Percentiles rank a stretch among this genome's conserved stretches.
Conservation (phyloP, 805 yeast species). For the Saturnispora besseyi region DNA sequence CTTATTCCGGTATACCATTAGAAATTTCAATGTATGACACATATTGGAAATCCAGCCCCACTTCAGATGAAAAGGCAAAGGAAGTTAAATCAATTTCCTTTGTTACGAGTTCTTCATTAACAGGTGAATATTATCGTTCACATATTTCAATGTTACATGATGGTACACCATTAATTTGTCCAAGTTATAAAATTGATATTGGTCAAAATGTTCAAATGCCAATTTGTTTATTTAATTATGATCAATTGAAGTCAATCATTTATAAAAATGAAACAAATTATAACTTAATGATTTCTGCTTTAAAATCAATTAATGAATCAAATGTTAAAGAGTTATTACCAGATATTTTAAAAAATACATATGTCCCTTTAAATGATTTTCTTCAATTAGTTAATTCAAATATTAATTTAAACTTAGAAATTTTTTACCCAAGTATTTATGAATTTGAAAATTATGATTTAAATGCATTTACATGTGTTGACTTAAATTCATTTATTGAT, state of each 20-base stretch:
- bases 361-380: slow-evolving; percentile 52
- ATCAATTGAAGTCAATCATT: slow-evolving; percentile 30
- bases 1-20: slow-evolving; percentile 75
- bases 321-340: slow-evolving; percentile 30
- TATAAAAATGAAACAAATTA: slow-evolving; percentile 15
- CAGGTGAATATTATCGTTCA: slow-evolving; percentile 68
- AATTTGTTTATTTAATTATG: slow-evolving; percentile 48
- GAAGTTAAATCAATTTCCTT: slow-evolving; percentile 42
- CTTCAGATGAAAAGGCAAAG: slow-evolving; percentile 16
- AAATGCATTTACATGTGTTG: slow-evolving; percentile 17
- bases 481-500: slow-evolving; percentile 71
- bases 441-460: slow-evolving; percentile 26
- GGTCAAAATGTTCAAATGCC: slow-evolving; percentile 43
- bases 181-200: slow-evolving; percentile 46
- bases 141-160: slow-evolving; percentile 68
- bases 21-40: slow-evolving; percentile 92
- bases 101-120: slow-evolving; percentile 84
- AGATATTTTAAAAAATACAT: slow-evolving; percentile 36
- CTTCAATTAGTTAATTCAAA: slow-evolving; percentile 46
- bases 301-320: slow-evolving; percentile 13
- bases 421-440: slow-evolving; percentile 59
- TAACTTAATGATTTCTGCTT: slow-evolving; percentile 12
- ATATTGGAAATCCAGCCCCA: slow-evolving; percentile 89
- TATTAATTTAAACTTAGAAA: slow-evolving; percentile 64
- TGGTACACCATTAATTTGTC: slow-evolving; percentile 79